Conservation (phyloP, 306 rosid species). For the Sicyos baderoa region DNA sequence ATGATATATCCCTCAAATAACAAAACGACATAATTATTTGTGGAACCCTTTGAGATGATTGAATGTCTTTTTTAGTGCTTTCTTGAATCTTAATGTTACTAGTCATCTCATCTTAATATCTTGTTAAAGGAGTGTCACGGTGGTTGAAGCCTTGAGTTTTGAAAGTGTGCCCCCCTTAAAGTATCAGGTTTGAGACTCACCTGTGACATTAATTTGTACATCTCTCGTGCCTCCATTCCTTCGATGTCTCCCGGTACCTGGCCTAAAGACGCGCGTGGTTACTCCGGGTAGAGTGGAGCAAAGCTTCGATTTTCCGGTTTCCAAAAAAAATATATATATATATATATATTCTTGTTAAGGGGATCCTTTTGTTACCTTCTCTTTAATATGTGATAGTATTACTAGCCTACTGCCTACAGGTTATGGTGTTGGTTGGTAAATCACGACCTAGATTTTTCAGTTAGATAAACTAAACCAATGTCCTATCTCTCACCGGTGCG, state of each 20-base stretch:
- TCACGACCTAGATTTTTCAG: neutral
- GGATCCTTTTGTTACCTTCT: neutral
- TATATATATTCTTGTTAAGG: neutral
- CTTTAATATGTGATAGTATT: neutral
- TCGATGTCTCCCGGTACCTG: too few species aligned
- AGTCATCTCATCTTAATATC: neutral
- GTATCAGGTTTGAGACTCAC: too few species aligned
- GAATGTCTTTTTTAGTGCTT: neutral
- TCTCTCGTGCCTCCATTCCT: too few species aligned
- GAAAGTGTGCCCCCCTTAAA: too few species aligned
- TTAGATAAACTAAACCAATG: neutral
- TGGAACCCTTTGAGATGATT: neutral
- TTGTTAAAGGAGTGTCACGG: too few species aligned
- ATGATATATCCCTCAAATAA: neutral
- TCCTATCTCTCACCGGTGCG: neutral
- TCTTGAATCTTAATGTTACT: neutral
- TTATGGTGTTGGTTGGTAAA: neutral
- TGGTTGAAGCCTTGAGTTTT: too few species aligned
- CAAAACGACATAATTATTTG: neutral
- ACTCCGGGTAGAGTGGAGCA: too few species aligned
- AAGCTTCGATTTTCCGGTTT: too few species aligned
- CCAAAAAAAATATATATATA: too few species aligned
- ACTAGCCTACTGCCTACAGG: neutral
- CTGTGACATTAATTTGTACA: too few species aligned
- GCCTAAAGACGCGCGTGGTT: too few species aligned